These are phyloP conservation scores for Eimeria falciformis DNA, from an alignment of 169 alveolate genomes.

Conservation along the genomic window DNA sequence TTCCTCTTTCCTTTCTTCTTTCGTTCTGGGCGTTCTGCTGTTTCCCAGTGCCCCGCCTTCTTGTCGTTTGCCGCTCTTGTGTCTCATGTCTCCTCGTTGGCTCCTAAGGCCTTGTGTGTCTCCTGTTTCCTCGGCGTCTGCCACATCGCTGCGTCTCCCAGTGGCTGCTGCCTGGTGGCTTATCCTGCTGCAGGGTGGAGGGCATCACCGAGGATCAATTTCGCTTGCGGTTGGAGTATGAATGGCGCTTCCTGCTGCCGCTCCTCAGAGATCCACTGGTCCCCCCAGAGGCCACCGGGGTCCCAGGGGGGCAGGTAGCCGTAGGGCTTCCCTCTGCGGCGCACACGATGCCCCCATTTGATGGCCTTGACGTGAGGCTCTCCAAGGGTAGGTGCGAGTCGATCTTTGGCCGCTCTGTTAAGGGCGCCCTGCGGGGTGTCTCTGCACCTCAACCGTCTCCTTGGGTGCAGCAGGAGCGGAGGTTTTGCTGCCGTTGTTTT, in stretches of 20 bases:
- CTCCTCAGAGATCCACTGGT: conserved; percentile 15
- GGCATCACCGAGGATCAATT: conserved; percentile 46
- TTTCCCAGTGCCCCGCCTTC: too few species aligned
- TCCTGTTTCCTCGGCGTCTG: background rate
- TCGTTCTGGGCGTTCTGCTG: too few species aligned
- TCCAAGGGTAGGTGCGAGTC: background rate
- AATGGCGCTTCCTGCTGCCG: conserved; percentile 68
- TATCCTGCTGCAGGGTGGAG: background rate
- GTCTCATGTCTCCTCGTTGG: too few species aligned
- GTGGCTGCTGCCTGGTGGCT: background rate
- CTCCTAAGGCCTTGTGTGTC: too few species aligned
- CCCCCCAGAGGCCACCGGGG: background rate
- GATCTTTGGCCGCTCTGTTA: too few species aligned
- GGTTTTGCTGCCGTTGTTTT: background rate
- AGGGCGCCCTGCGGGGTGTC: too few species aligned
- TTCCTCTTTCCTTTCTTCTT: background rate
- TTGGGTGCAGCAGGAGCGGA: too few species aligned
- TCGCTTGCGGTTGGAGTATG: conserved; percentile 38
- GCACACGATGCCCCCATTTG: background rate
- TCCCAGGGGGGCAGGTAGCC: background rate
- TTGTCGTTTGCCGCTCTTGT: too few species aligned
- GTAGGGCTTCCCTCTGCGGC: background rate
- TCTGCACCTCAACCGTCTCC: too few species aligned
- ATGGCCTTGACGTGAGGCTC: conserved; percentile 27
- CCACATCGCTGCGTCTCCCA: background rate